These are phyloP conservation scores for Penicillium paxilli DNA, from an alignment of 495 filamentous ascomycete genomes.

Conservation along the genomic window DNA sequence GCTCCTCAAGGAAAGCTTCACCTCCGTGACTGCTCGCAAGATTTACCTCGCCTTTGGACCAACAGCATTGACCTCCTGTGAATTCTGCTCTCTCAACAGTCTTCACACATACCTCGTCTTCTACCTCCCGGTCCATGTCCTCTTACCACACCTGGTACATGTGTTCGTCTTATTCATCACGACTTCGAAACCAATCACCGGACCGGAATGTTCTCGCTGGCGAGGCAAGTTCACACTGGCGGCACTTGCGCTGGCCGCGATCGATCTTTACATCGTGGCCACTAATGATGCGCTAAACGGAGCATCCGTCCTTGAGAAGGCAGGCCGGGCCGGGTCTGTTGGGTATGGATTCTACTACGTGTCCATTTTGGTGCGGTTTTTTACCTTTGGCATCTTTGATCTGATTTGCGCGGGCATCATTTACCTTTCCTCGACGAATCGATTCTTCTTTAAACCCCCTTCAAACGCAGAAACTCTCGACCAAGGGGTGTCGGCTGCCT, in stretches of 20 bases:
- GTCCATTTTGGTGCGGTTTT: slow-evolving; percentile 56
- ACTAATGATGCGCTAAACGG: slow-evolving; percentile 64
- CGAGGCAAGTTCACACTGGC: slow-evolving; percentile 66
- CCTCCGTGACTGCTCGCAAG: slow-evolving; percentile 67
- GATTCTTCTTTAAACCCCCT: slow-evolving; percentile 58
- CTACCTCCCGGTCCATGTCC: slow-evolving; percentile 66
- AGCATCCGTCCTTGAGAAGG: slow-evolving; percentile 33
- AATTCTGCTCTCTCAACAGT: slow-evolving; percentile 79
- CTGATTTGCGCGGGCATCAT: slow-evolving; percentile 57
- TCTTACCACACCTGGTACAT: slow-evolving; percentile 78
- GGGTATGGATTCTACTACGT: slow-evolving; percentile 62
- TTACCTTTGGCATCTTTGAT: slow-evolving; percentile 63
- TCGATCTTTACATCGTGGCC: slow-evolving; percentile 62
- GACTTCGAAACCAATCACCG: slow-evolving; percentile 54
- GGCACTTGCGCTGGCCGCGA: slow-evolving; percentile 54
- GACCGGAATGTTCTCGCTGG: slow-evolving; percentile 63
- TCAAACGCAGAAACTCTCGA: slow-evolving; percentile 47
- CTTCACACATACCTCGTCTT: slow-evolving; percentile 75
- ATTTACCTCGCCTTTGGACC: slow-evolving; percentile 85
- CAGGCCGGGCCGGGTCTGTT: slow-evolving; percentile 31
- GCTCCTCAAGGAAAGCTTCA: slow-evolving; percentile 65
- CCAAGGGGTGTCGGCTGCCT: slow-evolving; percentile 36
- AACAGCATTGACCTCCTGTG: slow-evolving; percentile 66
- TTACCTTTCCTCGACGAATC: slow-evolving; percentile 75
- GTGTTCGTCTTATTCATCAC: slow-evolving; percentile 65